Evolutionary conservation across 306 rosid genomes (phyloP), one percentile per base, ranked within the genome.

Genomic region (Quercus rubra): DNA sequence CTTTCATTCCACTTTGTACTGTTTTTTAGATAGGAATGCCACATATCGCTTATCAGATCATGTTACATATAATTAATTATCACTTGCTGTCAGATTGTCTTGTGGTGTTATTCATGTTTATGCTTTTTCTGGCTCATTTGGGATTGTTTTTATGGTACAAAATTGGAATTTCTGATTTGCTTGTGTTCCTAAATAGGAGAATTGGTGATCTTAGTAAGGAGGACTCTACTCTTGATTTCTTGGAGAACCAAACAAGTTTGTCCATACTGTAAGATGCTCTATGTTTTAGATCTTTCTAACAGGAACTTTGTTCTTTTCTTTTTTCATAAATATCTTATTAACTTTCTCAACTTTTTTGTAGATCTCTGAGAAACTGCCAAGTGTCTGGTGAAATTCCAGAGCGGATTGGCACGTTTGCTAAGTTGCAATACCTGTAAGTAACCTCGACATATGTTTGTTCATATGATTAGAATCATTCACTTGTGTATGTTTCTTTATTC

Each of bases 181-280:
- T 55, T 8, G 12, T 77, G 72, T 11, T 33, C 61, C 14, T 75
- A 6, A 55, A 80, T 55, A 84, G 87, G 84, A 80, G 59, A 80
- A 77, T 85, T 74, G 83, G 88, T 81, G 88, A 78, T 73, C 83
- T 85, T 49, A 74, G 74, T n/a, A 14, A 33, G 43, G 83, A 59
- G 69, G 85, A 77, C 55, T 80, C 85, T 69, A 77, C 85, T 69
- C 83, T 85, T 54, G 49, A 62, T 13, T 80, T 84, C 55, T 59
- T 84, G 79, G 70, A 80, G 28, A 84, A 77, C 43, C 84, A 63
- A 73, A 78, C 78, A 59, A 81, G 83, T 74, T 70, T 85, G 75
- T 51, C 85, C 63, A 85, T 70, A 31, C 73, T 85, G 88, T 85
- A 85, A 58, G 80, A 52, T 20, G 19, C 56, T 55, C 1, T 59